These are phyloP conservation scores for Ogataea pignaliae DNA, from an alignment of 805 yeast species.

Conservation along the genomic window DNA sequence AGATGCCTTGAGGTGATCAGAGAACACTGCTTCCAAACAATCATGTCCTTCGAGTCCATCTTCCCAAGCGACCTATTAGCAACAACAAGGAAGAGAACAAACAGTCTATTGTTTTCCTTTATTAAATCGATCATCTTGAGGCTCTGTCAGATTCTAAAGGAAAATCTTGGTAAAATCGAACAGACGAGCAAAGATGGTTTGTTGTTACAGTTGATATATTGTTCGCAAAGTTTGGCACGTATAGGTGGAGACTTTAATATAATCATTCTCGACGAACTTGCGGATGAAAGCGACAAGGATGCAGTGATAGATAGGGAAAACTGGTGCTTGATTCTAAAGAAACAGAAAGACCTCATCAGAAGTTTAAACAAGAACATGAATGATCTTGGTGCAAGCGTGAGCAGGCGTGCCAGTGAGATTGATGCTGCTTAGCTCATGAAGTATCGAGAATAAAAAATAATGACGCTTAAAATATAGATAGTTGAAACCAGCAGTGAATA, in stretches of 20 bases:
- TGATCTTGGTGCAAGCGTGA: too few species aligned
- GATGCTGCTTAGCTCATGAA: too few species aligned
- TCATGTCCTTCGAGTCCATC: conserved; percentile 60
- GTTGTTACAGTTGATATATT: conserved; percentile 77
- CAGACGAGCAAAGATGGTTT: conserved; percentile 55
- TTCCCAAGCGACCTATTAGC: conserved; percentile 37
- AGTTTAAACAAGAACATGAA: conserved; percentile 7
- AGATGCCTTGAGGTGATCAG: conserved; percentile 79
- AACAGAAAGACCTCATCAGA: conserved; percentile 36
- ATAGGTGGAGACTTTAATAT: conserved; percentile 67
- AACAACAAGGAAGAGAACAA: conserved; percentile 15
- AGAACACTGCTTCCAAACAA: conserved; percentile 73
- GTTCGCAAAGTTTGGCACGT: conserved; percentile 79
- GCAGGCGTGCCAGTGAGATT: too few species aligned
- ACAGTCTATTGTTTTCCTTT: conserved; percentile 35
- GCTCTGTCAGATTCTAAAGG: conserved; percentile 28
- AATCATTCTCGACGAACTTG: conserved; percentile 38
- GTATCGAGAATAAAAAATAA: too few species aligned
- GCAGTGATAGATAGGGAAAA: conserved; percentile 31
- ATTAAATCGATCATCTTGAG: conserved; percentile 30
- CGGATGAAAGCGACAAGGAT: conserved; percentile 4
- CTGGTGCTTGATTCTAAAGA: conserved; percentile 40
- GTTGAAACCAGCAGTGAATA: too few species aligned
- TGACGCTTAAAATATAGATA: too few species aligned
- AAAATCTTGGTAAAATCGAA: conserved; percentile 32